Evolutionary conservation across 371 early-diverging fungal genomes (phyloP).

Genomic region (Smittium culicis): DNA sequence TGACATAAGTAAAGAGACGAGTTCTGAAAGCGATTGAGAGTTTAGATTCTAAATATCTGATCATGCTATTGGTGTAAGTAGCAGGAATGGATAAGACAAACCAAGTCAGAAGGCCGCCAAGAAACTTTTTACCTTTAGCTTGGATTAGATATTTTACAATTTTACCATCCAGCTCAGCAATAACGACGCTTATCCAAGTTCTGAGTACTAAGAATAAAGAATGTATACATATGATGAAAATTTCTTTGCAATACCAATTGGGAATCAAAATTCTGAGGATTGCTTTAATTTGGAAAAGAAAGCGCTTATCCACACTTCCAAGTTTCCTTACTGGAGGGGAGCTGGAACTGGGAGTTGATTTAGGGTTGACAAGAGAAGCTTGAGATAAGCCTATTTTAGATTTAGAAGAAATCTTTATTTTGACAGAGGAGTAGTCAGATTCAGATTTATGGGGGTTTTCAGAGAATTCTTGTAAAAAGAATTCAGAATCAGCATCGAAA

Average conservation of each 20-base stretch:
- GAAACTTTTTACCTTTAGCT: slow-evolving; percentile 46
- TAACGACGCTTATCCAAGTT: slow-evolving; percentile 81
- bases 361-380: not conserved
- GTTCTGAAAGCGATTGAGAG: slow-evolving; percentile 63
- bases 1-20: slow-evolving; percentile 61
- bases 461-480: not conserved
- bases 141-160: slow-evolving; percentile 85
- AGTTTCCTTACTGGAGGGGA: no score
- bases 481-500: not conserved
- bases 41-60: slow-evolving; percentile 82
- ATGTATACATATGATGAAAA: slow-evolving; percentile 60
- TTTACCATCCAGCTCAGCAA: slow-evolving; percentile 83
- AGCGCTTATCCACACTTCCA: slow-evolving; percentile 3
- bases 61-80: slow-evolving; percentile 95
- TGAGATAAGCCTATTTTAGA: not conserved
- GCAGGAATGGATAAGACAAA: slow-evolving; percentile 92
- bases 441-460: not conserved
- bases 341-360: no score
- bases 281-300: slow-evolving; percentile 40
- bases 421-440: not conserved
- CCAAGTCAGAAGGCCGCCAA: slow-evolving; percentile 67
- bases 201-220: slow-evolving; percentile 74
- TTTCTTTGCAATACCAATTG: slow-evolving; percentile 55
- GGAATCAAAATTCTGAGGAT: slow-evolving; percentile 62
- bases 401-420: not conserved